Evolutionary conservation across 2,329 filamentous ascomycete genomes (phyloP).

Genomic region (Penicillium brasilianum): DNA sequence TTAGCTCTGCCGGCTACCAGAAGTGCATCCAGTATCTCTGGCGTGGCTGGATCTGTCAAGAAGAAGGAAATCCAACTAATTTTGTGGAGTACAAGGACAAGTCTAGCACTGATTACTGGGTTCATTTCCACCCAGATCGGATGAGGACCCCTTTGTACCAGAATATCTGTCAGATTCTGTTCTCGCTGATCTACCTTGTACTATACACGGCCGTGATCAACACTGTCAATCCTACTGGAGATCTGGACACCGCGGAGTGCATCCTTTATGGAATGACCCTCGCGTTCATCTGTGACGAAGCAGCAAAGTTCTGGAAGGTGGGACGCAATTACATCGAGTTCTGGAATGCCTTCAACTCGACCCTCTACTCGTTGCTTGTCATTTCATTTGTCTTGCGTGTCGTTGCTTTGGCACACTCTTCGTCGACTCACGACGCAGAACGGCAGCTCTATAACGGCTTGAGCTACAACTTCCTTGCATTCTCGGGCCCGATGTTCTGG

Average conservation of each 20-base stretch:
- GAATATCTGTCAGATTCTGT: conserved; percentile 83
- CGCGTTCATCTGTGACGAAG: conserved; percentile 87
- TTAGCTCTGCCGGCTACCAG: conserved; percentile 91
- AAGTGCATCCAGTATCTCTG: conserved; percentile 93
- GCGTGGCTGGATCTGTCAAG: conserved; percentile 96
- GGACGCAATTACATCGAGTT: conserved; percentile 90
- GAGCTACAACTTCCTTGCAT: conserved; percentile 93
- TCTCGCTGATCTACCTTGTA: conserved; percentile 80
- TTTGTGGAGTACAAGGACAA: conserved; percentile 88
- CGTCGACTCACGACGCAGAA: conserved; percentile 52
- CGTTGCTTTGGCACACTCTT: conserved; percentile 71
- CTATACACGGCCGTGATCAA: conserved; percentile 93
- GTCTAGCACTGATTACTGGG: conserved; percentile 75
- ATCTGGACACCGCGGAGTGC: conserved; percentile 81
- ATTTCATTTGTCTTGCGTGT: conserved; percentile 80
- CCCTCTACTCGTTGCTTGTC: conserved; percentile 78
- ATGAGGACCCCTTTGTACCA: conserved; percentile 94
- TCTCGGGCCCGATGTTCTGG: conserved; percentile 97
- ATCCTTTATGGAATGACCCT: conserved; percentile 89
- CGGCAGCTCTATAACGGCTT: conserved; percentile 74
- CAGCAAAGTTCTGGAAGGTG: conserved; percentile 90
- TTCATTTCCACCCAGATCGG: conserved; percentile 89
- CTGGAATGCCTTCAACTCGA: conserved; percentile 93
- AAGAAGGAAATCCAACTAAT: conserved; percentile 84
- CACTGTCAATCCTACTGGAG: conserved; percentile 83